Base-by-base conservation (phyloP, 148 eudicot genomes). In the Rhododendron molle region DNA sequence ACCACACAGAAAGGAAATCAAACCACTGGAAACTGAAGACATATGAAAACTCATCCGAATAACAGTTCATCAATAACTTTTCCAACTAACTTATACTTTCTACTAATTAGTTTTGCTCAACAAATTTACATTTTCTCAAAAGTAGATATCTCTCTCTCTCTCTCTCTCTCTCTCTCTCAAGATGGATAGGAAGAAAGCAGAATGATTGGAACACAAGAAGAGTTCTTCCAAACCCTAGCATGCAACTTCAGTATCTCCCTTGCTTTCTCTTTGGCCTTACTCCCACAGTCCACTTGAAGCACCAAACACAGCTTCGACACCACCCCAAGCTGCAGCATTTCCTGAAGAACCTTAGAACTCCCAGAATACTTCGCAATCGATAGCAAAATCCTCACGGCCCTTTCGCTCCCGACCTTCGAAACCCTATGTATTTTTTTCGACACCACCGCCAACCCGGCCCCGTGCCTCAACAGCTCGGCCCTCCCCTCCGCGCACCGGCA, bases 401-500 rank as follows among this genome's bases (percentile, higher is more conserved):
- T 88, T 56, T 95, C 94, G 3, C 90, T 95, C 11, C 89, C 95
- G 0, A 77, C 74, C 21, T 86, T 87, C 1, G 98, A 95, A 71
- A 95, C 93, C 88, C 98, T 91, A 60, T 94, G 89, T 32, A 94
- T 88, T 86, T 89, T 95, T 85, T 95, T 95, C 5, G 98, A 95
- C 36, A 95, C 94, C 7, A 95, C 87, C 0, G 98, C 95, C 26
- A 95, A 67, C 4, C 96, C 98, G 0, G 93, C 95, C 2, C 91
- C 90, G 52, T 95, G 98, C 16, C 36, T 87, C 81, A 95, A 40
- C 67, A 95, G 58, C 84, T 87, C 94, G 0, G 95, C 90, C 83
- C 96, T 83, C 13, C 98, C 98, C 52, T 95, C 95, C 0, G 98
- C 95, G 71, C 96, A 93, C 15, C 92, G 91, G 82, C 98, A 91